Conservation (phyloP, 2,329 filamentous ascomycete genomes). For the Fusarium pseudograminearum region DNA sequence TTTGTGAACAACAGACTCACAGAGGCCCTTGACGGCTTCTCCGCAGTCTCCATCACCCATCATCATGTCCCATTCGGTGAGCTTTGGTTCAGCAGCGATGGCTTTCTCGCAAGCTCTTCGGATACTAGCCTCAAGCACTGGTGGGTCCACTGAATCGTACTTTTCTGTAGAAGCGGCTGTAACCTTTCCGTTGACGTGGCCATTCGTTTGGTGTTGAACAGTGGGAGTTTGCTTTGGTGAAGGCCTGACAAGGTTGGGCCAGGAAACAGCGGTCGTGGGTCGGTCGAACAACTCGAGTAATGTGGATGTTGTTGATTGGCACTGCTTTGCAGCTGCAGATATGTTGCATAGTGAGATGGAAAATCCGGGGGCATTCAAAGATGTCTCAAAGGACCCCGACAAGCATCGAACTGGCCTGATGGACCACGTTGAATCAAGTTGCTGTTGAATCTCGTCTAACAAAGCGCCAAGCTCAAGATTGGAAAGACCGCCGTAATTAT, state of each 20-base stretch:
- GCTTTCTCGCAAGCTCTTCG: neutral
- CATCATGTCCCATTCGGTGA: constrained; percentile 72
- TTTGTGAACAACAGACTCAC: neutral
- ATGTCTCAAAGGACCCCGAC: neutral
- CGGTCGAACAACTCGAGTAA: neutral
- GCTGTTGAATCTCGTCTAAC: neutral
- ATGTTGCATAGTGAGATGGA: neutral
- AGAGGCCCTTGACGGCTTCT: constrained; percentile 62
- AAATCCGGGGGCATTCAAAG: neutral
- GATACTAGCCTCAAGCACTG: neutral
- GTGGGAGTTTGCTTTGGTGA: neutral
- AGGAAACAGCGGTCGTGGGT: neutral
- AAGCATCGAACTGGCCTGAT: neutral
- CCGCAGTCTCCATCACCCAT: constrained; percentile 77
- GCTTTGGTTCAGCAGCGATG: constrained; percentile 62
- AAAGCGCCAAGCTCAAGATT: neutral
- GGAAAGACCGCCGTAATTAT: neutral
- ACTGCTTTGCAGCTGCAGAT: neutral
- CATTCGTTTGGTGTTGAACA: neutral
- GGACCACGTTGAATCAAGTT: neutral
- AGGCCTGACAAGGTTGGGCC: neutral
- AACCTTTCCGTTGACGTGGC: neutral
- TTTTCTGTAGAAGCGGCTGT: neutral
- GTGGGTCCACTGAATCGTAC: neutral
- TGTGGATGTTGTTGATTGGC: neutral